Evolutionary conservation across 139 green algal genomes (phyloP), one percentile per base, ranked within the genome.

Genomic region (Diplosphaera chodatii): DNA sequence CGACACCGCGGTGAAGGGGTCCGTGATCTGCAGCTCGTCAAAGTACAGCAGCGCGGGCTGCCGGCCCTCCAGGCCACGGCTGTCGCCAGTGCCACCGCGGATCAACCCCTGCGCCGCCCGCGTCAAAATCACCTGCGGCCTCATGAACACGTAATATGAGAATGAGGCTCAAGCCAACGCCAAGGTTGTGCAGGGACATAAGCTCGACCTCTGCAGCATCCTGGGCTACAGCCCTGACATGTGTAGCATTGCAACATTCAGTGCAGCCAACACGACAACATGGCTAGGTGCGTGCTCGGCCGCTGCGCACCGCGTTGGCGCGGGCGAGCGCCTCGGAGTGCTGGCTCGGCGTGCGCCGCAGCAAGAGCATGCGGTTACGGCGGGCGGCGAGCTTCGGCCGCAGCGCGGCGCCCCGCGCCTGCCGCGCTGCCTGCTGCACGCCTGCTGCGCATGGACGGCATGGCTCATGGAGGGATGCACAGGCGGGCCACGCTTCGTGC

Each of bases 1-100:
- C 0, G 84, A 86, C 4, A 84, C 83, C 2, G 84, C 86, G 16
- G 76, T 80, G 72, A 89, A 95, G 13, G 82, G 73, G 69, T 92
- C 87, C 6, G 77, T 80, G 18, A 91, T 83, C 75, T 94, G 87
- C 55, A 95, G 65, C 65, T 95, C 90, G 64, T 95, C 90, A 56
- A 95, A 93, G 73, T 82, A 92, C 40, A 95, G 75, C 22, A 93
- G 31, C 4, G 81, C 79, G 1, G 83, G 69, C 40, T 78, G 63
- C 21, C 68, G 83, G 5, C 59, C 48, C 20, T 27, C 75, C 77
- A 78, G 28, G 64, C 71, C 23, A 29, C 33, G 25, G 40, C 21
- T 0, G 40, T 77, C 72, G 5, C 21, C 40, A 5, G 68, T 73
- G 37, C 31, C 64, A 21, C 73, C 74, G 4, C 82, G 71, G 55